Percentiles rank a stretch among this genome's conserved stretches.
phyloP scores from a whole-genome alignment of 2,329 filamentous ascomycete genomes.

The Aspergillus ibericus region DNA sequence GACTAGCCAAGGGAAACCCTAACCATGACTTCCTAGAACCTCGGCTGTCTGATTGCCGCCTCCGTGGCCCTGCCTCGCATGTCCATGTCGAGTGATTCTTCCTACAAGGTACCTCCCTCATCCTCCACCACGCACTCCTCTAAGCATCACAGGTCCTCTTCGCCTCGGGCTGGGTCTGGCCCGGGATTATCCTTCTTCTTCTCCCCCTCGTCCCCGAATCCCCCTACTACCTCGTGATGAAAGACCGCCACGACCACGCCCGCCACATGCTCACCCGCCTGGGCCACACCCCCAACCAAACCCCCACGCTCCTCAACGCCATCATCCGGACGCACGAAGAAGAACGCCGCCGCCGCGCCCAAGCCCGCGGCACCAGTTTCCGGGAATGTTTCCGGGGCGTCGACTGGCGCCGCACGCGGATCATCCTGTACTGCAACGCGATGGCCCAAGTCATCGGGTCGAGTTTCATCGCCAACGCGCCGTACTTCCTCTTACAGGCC shows the following conservation, averaged over 20 bases:
- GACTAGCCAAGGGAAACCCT: no score
- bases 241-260: background rate
- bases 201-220: background rate
- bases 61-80: background rate
- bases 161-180: slow-evolving; percentile 6
- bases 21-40: background rate
- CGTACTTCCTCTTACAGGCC: slow-evolving; percentile 3
- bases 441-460: slow-evolving; percentile 1
- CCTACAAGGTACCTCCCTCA: background rate
- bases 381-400: background rate
- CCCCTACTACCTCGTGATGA: background rate
- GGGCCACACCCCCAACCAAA: background rate
- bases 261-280: background rate
- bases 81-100: background rate
- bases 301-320: background rate
- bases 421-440: slow-evolving; percentile 5
- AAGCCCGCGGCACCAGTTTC: background rate
- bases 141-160: background rate
- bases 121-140: background rate
- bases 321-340: background rate
- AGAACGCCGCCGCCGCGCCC: background rate
- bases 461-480: background rate
- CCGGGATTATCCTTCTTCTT: background rate
- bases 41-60: slow-evolving; percentile 4
- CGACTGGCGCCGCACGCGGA: slow-evolving; percentile 7